These are phyloP conservation scores for Flaveria brownii DNA, from an alignment of 129 eudicot species.

Conservation along the genomic window DNA sequence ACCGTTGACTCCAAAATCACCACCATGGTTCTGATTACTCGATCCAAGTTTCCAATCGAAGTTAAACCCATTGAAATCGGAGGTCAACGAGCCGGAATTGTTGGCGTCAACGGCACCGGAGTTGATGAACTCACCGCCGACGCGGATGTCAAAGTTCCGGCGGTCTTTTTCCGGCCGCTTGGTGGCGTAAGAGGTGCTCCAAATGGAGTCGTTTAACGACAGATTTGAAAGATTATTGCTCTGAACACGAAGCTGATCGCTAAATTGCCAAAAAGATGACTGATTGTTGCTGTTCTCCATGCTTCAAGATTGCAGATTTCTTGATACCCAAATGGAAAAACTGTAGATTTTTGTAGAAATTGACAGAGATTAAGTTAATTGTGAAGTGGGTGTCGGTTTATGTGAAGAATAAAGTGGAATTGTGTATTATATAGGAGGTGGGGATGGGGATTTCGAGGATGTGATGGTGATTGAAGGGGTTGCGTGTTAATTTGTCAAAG, in stretches of 20 bases:
- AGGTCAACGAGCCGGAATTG: slow-evolving; percentile 8
- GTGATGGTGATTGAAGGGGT: not conserved
- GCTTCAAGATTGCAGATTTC: slow-evolving; percentile 10
- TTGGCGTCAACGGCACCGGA: not conserved
- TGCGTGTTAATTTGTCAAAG: slow-evolving; percentile 4
- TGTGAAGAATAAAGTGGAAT: not conserved
- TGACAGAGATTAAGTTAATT: not conserved
- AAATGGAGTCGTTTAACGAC: slow-evolving; percentile 83
- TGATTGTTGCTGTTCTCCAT: slow-evolving; percentile 56
- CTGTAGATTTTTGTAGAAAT: not conserved
- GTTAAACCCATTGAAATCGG: slow-evolving; percentile 57
- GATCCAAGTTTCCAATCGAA: slow-evolving; percentile 63
- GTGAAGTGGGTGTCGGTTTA: slow-evolving; percentile 29
- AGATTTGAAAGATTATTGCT: slow-evolving; percentile 55
- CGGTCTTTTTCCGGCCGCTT: slow-evolving; percentile 62
- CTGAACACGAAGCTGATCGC: slow-evolving; percentile 84
- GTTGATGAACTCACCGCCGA: slow-evolving; percentile 48
- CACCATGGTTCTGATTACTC: slow-evolving; percentile 13
- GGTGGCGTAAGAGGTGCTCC: slow-evolving; percentile 70
- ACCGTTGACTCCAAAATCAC: slow-evolving; percentile 56
- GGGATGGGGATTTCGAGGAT: not conserved
- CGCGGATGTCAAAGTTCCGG: slow-evolving; percentile 79
- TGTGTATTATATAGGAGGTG: not conserved
- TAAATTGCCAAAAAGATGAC: slow-evolving; percentile 82
- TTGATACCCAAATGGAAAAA: slow-evolving; percentile 31